phyloP scores from a whole-genome alignment of 2,329 filamentous ascomycete species.

The Dactylellina leptospora region DNA sequence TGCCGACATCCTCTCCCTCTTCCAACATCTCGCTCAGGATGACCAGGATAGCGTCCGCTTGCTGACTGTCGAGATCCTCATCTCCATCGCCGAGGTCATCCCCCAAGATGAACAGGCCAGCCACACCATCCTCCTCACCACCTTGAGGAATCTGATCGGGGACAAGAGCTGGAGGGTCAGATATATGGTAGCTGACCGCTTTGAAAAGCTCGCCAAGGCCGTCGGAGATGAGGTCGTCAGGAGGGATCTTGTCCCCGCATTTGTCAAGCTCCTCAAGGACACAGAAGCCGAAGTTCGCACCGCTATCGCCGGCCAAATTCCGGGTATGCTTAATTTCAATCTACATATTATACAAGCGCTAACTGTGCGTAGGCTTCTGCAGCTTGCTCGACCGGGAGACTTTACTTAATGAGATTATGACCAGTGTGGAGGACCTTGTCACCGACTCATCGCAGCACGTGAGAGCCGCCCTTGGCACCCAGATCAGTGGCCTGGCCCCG shows the following conservation, averaged over 20 bases:
- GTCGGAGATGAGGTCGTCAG: conserved; percentile 96
- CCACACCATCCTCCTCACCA: conserved; percentile 89
- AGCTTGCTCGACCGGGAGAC: conserved; percentile 84
- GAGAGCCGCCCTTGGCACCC: conserved; percentile 89
- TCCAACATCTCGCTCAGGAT: conserved; percentile 94
- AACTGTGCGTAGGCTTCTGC: conserved; percentile 77
- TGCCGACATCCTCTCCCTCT: conserved; percentile 98
- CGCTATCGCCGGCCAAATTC: conserved; percentile 96
- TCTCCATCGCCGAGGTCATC: conserved; percentile 94
- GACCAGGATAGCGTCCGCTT: conserved; percentile 97
- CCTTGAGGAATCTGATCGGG: conserved; percentile 90
- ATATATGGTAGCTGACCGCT: conserved; percentile 99
- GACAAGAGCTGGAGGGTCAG: conserved; percentile 99
- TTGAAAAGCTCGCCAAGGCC: conserved; percentile 99
- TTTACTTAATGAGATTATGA: conserved; percentile 95
- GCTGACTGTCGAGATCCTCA: conserved; percentile 93
- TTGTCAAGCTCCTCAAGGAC: conserved; percentile 97
- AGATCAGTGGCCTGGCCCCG: conserved; percentile 94
- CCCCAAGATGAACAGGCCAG: conserved; percentile 98
- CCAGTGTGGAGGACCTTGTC: conserved; percentile 92
- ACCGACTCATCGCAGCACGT: conserved; percentile 97
- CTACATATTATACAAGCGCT: not conserved
- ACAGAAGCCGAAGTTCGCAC: conserved; percentile 97
- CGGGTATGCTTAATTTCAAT: conserved; percentile 65
- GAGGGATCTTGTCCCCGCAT: conserved; percentile 91